Evolutionary conservation across 2,329 filamentous ascomycete species (phyloP), one percentile per base, ranked within the genome.

Genomic region (Corynespora cassiicola): DNA sequence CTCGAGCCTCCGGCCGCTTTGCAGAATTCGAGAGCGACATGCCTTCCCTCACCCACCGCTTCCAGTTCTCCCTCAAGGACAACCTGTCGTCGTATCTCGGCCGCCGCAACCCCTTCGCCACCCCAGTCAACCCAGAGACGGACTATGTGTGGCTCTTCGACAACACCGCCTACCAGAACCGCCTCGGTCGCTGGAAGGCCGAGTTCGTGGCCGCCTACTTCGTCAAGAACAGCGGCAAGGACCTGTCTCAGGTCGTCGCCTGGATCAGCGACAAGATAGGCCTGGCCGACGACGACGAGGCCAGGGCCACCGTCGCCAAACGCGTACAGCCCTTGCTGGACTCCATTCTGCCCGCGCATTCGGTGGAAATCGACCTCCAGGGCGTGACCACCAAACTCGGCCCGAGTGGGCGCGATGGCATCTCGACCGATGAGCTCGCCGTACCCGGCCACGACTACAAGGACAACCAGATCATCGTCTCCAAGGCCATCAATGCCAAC

Each of bases 81-180:
- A 69, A 63, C 43, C 42, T 70, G 16, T 54, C 59, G 4, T 69
- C 65, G 10, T 69, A 68, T 34, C 58, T 71, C n/a, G 68, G 68
- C 18, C 54, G 57, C 22, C 53, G 47, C 12, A 71, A 71, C 35
- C 68, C 68, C 1, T 68, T 70, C 48, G 61, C 49, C 36, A 40
- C 52, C 7, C 32, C 47, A 21, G 79, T 89, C 30, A 78, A 82
- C 37, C 74, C 76, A 11, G 71, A 80, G n/a, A 67, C 75, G 32
- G 87, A 96, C 64, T 82, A 81, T 10, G 84, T 96, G 25, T 96
- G 92, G 92, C 74, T 96, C 6, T 75, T 96, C 31, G 90, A 97
- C 72, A 96, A 94, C 59, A 92, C 88, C 3, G 91, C 90, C 4
- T 92, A 86, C 64, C 81, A 82, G 44, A 65, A 61, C 63, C 46